Evolutionary conservation across 257 asterid genomes (phyloP).

Genomic region (Ophiorrhiza pumila): DNA sequence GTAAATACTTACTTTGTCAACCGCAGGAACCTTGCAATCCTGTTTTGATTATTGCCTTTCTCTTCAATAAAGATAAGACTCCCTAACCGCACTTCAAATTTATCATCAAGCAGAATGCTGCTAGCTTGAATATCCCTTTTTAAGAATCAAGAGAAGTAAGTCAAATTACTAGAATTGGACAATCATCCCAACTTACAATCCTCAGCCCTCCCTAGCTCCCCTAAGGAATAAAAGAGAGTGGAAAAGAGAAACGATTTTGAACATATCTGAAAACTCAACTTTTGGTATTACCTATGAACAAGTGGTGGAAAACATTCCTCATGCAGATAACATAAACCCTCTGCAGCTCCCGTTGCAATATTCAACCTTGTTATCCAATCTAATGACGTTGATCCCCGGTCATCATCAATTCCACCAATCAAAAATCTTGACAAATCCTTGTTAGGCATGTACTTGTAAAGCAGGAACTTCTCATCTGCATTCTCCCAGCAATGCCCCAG

Average conservation of each 20-base stretch:
- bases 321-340: conserved; percentile 13
- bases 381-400: not conserved
- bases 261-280: not conserved
- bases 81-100: conserved; percentile 14
- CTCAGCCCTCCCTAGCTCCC: not conserved
- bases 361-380: conserved; percentile 17
- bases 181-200: not conserved
- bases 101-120: conserved; percentile 15
- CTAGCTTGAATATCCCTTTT: conserved; percentile 15
- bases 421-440: conserved; percentile 5
- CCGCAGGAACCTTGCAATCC: conserved; percentile 1
- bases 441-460: conserved; percentile 9
- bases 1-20: not conserved
- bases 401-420: not conserved
- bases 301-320: conserved; percentile 9
- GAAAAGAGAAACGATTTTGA: not conserved
- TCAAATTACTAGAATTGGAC: not conserved
- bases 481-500: conserved; percentile 17
- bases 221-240: not conserved
- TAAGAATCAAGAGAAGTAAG: not conserved
- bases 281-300: conserved; percentile 18
- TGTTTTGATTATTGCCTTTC: not conserved
- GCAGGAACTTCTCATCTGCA: conserved; percentile 10
- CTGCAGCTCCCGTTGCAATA: conserved; percentile 16
- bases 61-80: conserved; percentile 6